Evolutionary conservation across 2,329 filamentous ascomycete species (phyloP).

Genomic region (Nothophaeocryptopus gaeumannii): DNA sequence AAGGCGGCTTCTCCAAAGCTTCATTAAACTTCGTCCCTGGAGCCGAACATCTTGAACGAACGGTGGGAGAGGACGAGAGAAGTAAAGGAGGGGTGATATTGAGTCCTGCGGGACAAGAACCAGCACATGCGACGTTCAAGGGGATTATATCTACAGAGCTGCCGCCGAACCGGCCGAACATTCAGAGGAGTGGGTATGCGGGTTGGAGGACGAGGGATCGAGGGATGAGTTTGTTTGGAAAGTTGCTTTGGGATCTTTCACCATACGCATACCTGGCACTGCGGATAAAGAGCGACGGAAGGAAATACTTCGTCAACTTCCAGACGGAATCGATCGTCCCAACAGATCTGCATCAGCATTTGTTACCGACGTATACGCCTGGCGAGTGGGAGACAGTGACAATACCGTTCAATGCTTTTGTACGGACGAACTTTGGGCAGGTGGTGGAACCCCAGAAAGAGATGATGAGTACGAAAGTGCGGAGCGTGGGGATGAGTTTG

Average conservation of each 20-base stretch:
- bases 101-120: conserved; percentile 41
- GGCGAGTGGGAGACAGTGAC: conserved; percentile 95
- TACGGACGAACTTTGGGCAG: conserved; percentile 87
- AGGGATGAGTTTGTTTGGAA: conserved; percentile 77
- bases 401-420: conserved; percentile 87
- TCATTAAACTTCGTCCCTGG: conserved; percentile 60
- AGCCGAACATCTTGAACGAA: conserved; percentile 20
- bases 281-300: conserved; percentile 83
- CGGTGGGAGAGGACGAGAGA: conserved; percentile 13
- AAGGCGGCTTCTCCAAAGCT: conserved; percentile 79
- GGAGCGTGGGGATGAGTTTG: conserved; percentile 79
- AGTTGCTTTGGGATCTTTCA: conserved; percentile 82
- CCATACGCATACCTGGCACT: conserved; percentile 83
- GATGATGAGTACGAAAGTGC: conserved; percentile 80
- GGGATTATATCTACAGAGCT: conserved; percentile 84
- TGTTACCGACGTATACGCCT: conserved; percentile 72
- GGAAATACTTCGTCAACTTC: conserved; percentile 91
- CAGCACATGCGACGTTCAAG: conserved; percentile 75
- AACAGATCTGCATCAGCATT: conserved; percentile 94
- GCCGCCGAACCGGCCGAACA: conserved; percentile 67
- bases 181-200: conserved; percentile 81
- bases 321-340: conserved; percentile 92
- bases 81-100: conserved; percentile 13
- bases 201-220: conserved; percentile 83
- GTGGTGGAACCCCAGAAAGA: conserved; percentile 92